Conservation (phyloP, 2,329 filamentous ascomycete genomes). For the Claviceps cyperi region DNA sequence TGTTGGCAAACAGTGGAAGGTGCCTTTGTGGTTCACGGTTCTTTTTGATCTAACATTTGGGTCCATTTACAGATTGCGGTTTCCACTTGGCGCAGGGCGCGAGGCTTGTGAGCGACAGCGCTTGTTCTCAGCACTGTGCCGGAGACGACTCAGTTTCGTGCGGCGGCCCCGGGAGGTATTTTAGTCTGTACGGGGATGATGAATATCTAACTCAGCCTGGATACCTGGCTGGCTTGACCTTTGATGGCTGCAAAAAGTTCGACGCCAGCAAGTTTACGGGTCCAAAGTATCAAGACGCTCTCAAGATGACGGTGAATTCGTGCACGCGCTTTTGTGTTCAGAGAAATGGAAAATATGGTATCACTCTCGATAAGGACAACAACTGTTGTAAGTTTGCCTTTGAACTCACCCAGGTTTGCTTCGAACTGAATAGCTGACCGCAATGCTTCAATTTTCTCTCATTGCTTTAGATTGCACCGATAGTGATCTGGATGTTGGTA, state of each 20-base stretch:
- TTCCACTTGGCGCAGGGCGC: neutral
- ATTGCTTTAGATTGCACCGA: neutral
- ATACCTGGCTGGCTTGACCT: neutral
- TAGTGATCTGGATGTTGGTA: neutral
- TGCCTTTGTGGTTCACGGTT: neutral
- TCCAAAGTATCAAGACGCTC: neutral
- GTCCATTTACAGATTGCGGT: neutral
- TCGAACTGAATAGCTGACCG: too few relatives aligned
- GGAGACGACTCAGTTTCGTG: neutral
- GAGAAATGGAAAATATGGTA: neutral
- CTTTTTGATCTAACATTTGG: neutral
- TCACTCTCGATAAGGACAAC: neutral
- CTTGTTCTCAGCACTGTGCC: neutral
- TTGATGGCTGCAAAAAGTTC: neutral
- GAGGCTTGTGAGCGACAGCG: neutral
- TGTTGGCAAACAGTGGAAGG: too few relatives aligned
- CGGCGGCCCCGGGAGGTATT: neutral
- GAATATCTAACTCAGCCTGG: neutral
- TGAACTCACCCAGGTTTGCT: neutral
- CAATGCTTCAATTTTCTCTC: neutral
- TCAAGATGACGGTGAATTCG: neutral
- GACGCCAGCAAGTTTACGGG: neutral
- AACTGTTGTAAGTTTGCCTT: neutral
- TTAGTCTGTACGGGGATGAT: neutral
- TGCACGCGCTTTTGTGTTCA: neutral